Conservation (phyloP, 2,329 filamentous ascomycete genomes). For the Phialemoniopsis sp. region DNA sequence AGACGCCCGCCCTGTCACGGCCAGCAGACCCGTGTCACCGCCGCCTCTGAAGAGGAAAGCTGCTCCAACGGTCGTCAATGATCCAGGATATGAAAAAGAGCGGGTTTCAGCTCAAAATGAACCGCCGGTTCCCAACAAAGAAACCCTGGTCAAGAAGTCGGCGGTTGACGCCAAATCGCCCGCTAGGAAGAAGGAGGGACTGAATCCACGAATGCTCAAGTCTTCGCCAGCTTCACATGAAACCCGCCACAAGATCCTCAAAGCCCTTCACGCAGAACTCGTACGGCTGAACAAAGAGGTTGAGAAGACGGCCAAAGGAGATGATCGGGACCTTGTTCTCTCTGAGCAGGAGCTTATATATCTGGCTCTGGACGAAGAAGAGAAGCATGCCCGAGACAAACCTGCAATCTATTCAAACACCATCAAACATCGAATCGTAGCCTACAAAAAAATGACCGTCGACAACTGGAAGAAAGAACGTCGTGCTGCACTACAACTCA, state of each 20-base stretch:
- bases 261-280: conserved; percentile 62
- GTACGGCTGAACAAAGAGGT: conserved; percentile 63
- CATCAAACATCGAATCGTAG: conserved; percentile 75
- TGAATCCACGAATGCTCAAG: conserved; percentile 65
- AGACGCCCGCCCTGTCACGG: not conserved
- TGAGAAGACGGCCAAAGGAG: conserved; percentile 42
- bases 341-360: conserved; percentile 64
- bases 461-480: conserved; percentile 68
- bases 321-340: conserved; percentile 49
- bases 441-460: conserved; percentile 69
- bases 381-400: conserved; percentile 65
- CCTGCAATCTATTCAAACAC: conserved; percentile 74
- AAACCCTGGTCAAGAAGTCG: too few species aligned
- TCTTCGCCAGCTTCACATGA: conserved; percentile 53
- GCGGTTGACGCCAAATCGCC: not conserved
- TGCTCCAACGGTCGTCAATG: not conserved
- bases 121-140: too few species aligned
- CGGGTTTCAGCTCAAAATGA: too few species aligned
- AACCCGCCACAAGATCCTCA: conserved; percentile 53
- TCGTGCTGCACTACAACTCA: conserved; percentile 14
- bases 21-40: conserved; percentile 2
- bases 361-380: conserved; percentile 72
- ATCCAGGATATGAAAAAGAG: too few species aligned
- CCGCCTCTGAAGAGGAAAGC: conserved; percentile 9
- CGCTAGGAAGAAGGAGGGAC: conserved; percentile 39